Evolutionary conservation across 768 basidiomycete species (phyloP), one percentile per base, ranked within the genome.

Genomic region (Paxillus rubicundulus): DNA sequence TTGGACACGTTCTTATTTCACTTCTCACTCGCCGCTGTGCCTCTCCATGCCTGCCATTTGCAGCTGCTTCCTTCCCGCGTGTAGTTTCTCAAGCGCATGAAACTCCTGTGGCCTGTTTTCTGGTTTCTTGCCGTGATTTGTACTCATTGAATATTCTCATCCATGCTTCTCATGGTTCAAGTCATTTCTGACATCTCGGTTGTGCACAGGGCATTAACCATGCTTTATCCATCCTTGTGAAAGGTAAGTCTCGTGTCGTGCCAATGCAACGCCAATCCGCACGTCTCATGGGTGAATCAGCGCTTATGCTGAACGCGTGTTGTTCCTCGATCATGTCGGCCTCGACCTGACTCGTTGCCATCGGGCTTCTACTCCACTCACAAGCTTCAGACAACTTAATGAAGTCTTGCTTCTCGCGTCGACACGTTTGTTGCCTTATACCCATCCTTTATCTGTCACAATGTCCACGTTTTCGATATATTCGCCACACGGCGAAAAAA

Each of bases 401-500:
- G 78, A 77, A 78, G 71, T 76, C 77, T 80, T 76, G 69, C 82
- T 86, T 85, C 82, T 81, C 72, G 68, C 67, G 72, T 70, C 72
- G 75, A 78, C 87, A 89, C 85, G 86, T 87, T 85, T 70, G 69
- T 70, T 74, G 76, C 78, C 73, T 78, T 77, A 74, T 76, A 80
- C 79, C 81, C 82, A 36, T 80, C 73, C 78, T 81, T 82, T 82
- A 82, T 86, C 80, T 78, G 79, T 84, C 81, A 77, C 78, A 76
- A 74, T 71, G 73, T 74, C 78, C 87, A 87, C 87, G 86, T 89
- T 89, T 87, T 87, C 85, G 77, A 71, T 72, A 73, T 48, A 68
- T 74, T 73, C 74, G 77, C 74, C 80, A 81, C 81, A 77, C 76
- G 64, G 69, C 67, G 73, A 68, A 71, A 64, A 54, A 71, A 69